A percentile compares a stretch with the other conserved stretches of the same genome.
These are phyloP conservation scores for Metarhizium sp. DNA, from an alignment of 2,329 filamentous ascomycete species.

Conservation along the genomic window DNA sequence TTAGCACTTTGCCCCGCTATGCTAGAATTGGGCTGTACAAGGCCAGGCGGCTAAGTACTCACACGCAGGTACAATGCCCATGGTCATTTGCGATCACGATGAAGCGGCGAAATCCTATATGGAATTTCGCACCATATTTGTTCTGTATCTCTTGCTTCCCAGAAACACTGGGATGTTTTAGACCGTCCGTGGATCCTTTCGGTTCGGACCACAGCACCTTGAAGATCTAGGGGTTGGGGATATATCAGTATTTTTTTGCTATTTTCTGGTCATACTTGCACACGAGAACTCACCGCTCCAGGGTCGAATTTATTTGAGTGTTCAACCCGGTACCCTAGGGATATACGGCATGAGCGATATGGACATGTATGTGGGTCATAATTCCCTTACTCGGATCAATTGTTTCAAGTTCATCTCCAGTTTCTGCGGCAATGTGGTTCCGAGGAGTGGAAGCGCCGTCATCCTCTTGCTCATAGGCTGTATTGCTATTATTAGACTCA, in stretches of 20 bases:
- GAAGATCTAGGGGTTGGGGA: slow-evolving; percentile 32
- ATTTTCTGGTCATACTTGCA: too few relatives aligned
- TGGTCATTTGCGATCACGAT: slow-evolving; percentile 42
- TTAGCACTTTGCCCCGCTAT: neutral
- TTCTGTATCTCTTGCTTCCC: slow-evolving; percentile 24
- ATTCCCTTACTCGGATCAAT: slow-evolving; percentile 27
- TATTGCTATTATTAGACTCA: neutral
- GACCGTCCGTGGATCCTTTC: slow-evolving; percentile 25
- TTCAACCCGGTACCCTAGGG: slow-evolving; percentile 29
- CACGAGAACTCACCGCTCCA: slow-evolving; percentile 25
- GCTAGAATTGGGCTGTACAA: neutral
- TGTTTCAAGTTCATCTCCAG: slow-evolving; percentile 10
- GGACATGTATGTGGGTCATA: too few relatives aligned
- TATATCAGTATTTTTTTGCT: slow-evolving; percentile 1
- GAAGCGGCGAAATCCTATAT: slow-evolving; percentile 43
- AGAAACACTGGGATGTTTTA: slow-evolving; percentile 19
- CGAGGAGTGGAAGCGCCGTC: neutral
- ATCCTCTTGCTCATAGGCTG: slow-evolving; percentile 5
- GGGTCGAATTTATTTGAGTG: slow-evolving; percentile 29
- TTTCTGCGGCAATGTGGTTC: neutral
- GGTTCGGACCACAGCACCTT: slow-evolving; percentile 48
- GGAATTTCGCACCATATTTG: slow-evolving; percentile 29
- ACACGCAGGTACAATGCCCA: slow-evolving; percentile 49
- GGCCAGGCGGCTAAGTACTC: slow-evolving; percentile 11
- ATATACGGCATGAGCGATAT: neutral